Base-by-base conservation (phyloP, 345 rosid genomes). In the Capsella bursapastoris region DNA sequence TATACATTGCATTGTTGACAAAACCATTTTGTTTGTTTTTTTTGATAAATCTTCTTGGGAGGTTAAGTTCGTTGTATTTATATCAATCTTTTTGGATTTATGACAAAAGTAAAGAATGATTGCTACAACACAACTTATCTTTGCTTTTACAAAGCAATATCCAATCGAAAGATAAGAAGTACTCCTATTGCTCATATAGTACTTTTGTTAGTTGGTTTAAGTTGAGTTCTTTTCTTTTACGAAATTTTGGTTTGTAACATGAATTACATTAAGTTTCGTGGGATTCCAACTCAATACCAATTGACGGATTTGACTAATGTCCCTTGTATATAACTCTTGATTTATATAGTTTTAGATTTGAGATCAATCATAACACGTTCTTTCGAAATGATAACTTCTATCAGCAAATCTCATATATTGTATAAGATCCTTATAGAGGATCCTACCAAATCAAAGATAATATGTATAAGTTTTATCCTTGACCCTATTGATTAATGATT, bases 1-100 rank as follows among this genome's bases (percentile, higher is more conserved):
- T 75, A 76, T 76, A 66, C 75, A 76, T 63, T 64, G 75, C 75
- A 76, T 69, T 64, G 27, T 16, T 34, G 65, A 61, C 70, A 55
- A 25, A 68, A 56, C 63, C n/a, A 59, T 68, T 49, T 48, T 28
- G 34, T 38, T 38, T 28, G 35, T 16, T 48, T 40, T 40, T 22
- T 22, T 22, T 22, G 68, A 37, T 58, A 62, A 50, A 40, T 9
- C 53, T 58, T 66, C 29, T 34, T 51, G 32, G 14, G 35, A 53
- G 29, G 68, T 43, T 55, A 48, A 62, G 58, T 76, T 44, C 70
- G 35, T 61, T 62, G 75, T 69, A 53, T 9, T 34, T 60, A 11
- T 43, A 4, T 60, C 12, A 14, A 60, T 25, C 32, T 11, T 43
- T 37, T 74, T 5, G 31, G 31, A 49, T 66, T 48, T 8, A 66